Conservation (phyloP, 2,329 filamentous ascomycete genomes). For the Neoarthrinium moseri region DNA sequence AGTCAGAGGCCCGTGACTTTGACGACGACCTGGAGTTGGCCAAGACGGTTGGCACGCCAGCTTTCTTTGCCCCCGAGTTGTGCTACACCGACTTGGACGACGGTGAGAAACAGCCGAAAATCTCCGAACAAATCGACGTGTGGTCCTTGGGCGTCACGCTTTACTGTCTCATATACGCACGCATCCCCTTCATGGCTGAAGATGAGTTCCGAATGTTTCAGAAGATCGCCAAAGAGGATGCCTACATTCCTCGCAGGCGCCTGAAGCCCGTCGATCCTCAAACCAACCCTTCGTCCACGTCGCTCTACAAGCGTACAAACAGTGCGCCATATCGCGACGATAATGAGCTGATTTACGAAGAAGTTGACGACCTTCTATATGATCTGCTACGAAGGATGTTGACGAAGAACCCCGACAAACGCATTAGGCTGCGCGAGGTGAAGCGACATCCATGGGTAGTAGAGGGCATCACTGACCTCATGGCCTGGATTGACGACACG, state of each 20-base stretch:
- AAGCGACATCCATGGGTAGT: conserved; percentile 94
- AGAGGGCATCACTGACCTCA: conserved; percentile 70
- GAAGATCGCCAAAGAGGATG: conserved; percentile 88
- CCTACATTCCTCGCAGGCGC: conserved; percentile 80
- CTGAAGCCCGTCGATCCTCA: conserved; percentile 72
- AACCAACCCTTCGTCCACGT: conserved; percentile 53
- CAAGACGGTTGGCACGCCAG: conserved; percentile 95
- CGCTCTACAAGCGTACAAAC: conserved; percentile 56
- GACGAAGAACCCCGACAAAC: conserved; percentile 82
- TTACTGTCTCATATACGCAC: conserved; percentile 91
- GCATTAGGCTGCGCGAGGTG: conserved; percentile 87
- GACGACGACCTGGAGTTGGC: conserved; percentile 95
- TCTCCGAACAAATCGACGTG: conserved; percentile 93
- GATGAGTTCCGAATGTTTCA: conserved; percentile 91
- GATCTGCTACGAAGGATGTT: conserved; percentile 80
- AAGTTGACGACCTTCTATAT: conserved; percentile 74
- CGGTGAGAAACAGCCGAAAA: conserved; percentile 64
- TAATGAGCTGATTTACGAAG: conserved; percentile 79
- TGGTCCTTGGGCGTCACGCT: conserved; percentile 97
- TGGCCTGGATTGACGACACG: conserved; percentile 89
- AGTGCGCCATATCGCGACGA: conserved; percentile 71
- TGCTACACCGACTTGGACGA: conserved; percentile 82
- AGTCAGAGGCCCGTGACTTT: conserved; percentile 81
- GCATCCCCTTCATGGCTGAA: conserved; percentile 88
- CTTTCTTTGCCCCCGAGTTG: conserved; percentile 95